Base-by-base conservation (phyloP, 2,329 filamentous ascomycete species). In the Paraphoma sp. region DNA sequence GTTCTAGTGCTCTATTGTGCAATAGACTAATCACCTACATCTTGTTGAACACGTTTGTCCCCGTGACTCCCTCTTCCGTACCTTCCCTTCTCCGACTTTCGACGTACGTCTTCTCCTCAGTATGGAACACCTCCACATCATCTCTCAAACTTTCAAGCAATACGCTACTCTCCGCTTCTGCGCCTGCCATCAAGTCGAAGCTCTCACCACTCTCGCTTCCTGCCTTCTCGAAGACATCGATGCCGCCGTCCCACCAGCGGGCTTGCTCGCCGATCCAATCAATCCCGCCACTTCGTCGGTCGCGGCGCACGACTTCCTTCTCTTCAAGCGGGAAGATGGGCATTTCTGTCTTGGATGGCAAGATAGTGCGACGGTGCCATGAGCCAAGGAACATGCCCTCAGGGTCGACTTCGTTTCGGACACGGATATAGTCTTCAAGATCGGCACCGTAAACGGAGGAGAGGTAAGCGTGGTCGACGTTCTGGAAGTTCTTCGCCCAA, bases 401-500 rank as follows among this genome's bases (percentile, higher is more conserved):
- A 0, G 90, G 89, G 70, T 97, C 92, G 33, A 86, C 87, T 50
- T 87, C 82, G 56, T 89, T 83, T 51, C 93, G 84, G 6, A 96
- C 83, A 29, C 82, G 79, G 41, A 89, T 81, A 84, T 89, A 97
- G 45, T 85, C 78, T 16, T 82, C 78, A 56, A 96, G 80, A 46
- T 88, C 80, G n/a, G 82, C 75, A 41, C 89, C 89, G 72, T 95
- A 96, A 75, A 91, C 86, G 1, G 76, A 74, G 56, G 86, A 83
- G 43, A 96, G 83, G 30, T 91, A 86, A 0, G 80, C 69, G 10
- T 84, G 83, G 5, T 81, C 78, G 4, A 84, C 82, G 8, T 84
- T 83, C 23, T 68, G 80, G 76, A 96, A 97, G 75, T 97, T 96
- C 83, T 97, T 97, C 7, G 93, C 93, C 91, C 93, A 97, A 77